Base-by-base conservation (phyloP, 192 early-diverging fungal species). In the Globomyces pollinis-pini region DNA sequence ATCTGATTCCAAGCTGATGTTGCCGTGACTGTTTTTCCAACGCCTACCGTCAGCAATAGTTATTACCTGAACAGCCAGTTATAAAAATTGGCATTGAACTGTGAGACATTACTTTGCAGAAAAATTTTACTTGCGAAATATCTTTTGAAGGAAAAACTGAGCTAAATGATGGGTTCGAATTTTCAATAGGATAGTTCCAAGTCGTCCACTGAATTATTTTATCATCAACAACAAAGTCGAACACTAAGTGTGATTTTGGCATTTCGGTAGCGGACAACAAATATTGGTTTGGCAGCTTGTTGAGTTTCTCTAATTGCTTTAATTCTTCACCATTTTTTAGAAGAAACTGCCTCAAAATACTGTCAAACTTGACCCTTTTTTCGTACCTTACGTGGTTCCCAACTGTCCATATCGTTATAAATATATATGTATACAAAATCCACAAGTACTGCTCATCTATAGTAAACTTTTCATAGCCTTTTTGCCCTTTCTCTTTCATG, bases 211-310 rank as follows among this genome's bases (percentile, higher is more conserved):
- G 23, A 7, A 68, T 38, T n/a, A 66, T 26, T 11, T 58, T 54
- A n/a, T 56, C 13, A 28, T 69, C 70, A 53, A 69, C 63, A 43
- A 63, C 43, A 38, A 38, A 69, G 38, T 72, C 70, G 50, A 65
- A 72, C 15, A 72, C 54, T n/a, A 50, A 41, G 12, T 30, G 21
- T 5, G 12, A 18, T 13, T 33, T 35, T 36, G 66, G 66, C 8
- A 69, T 28, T 13, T 2, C 23, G 33, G 38, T 61, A 20, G 36
- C 38, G 28, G 13, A 62, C 13, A 2, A 2, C 8, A 72, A 23
- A 8, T 21, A 26, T 2, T 39, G 8, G 29, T 30, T 45, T 3
- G 12, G n/a, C 2, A 28, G 15, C 12, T 36, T 50, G 2, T 30
- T 8, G 11, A 24, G 30, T 3, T 18, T 30, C 21, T 62, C 44